Evolutionary conservation across 2,329 filamentous ascomycete species (phyloP).

Genomic region (Neobulgaria alba): DNA sequence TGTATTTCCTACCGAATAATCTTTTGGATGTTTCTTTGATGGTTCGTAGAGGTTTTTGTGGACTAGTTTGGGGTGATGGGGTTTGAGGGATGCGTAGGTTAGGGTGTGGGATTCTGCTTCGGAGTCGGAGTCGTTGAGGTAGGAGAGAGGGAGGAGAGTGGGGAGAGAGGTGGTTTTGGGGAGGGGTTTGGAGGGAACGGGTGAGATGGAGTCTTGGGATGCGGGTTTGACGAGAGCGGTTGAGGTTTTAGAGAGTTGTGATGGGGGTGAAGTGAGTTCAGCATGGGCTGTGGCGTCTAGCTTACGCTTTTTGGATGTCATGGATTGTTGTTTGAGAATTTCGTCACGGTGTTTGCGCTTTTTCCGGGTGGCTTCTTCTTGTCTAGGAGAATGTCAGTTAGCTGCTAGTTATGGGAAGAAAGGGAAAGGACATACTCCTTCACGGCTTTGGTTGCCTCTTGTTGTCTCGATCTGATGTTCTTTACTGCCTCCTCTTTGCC

Average conservation of each 20-base stretch:
- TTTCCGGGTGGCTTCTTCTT: constrained; percentile 19
- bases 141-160: constrained; percentile 24
- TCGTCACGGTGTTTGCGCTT: constrained; percentile 26
- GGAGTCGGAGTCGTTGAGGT: constrained; percentile 22
- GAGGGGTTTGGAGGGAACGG: constrained; percentile 1
- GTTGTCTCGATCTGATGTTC: constrained; percentile 13
- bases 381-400: constrained; percentile 15
- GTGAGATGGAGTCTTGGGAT: constrained; percentile 1
- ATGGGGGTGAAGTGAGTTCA: no score
- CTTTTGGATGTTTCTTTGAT: constrained; percentile 23
- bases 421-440: constrained; percentile 19
- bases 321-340: constrained; percentile 20
- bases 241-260: no score
- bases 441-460: constrained; percentile 22
- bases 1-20: constrained; percentile 22
- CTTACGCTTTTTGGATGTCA: constrained; percentile 21
- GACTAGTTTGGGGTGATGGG: no score
- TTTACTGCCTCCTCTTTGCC: constrained; percentile 19
- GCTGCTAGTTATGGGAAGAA: background rate
- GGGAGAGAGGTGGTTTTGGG: constrained; percentile 12
- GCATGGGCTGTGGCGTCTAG: no score
- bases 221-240: no score
- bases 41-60: constrained; percentile 23
- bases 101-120: constrained; percentile 1
- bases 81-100: constrained; percentile 1